These are phyloP conservation scores for Backusella liffmaniae DNA, from an alignment of 192 early-diverging fungal species.

Conservation along the genomic window DNA sequence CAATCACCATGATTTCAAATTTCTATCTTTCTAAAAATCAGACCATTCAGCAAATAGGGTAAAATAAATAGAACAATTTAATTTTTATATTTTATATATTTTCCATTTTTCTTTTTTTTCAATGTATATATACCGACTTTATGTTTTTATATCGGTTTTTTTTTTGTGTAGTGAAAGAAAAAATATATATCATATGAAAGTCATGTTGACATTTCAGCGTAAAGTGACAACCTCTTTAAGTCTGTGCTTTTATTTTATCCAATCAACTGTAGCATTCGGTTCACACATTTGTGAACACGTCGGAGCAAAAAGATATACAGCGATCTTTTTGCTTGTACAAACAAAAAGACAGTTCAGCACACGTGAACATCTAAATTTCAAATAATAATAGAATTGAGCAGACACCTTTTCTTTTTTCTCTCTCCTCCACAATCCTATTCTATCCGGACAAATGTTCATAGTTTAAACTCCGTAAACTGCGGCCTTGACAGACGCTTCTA, in stretches of 20 bases:
- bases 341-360: neutral
- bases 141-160: neutral
- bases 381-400: neutral
- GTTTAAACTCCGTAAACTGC: neutral
- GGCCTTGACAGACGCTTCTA: neutral
- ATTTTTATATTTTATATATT: neutral
- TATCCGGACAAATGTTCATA: neutral
- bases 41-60: neutral
- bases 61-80: neutral
- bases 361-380: neutral
- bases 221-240: neutral
- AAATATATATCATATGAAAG: constrained; percentile 16
- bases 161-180: neutral
- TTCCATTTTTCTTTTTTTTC: neutral
- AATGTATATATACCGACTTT: neutral
- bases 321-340: neutral
- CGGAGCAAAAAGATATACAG: constrained; percentile 8
- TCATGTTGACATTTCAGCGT: constrained; percentile 1
- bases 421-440: neutral
- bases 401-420: neutral
- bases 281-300: constrained; percentile 8
- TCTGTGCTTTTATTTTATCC: constrained; percentile 18
- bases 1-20: neutral
- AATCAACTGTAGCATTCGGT: neutral
- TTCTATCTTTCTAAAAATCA: constrained; percentile 4